Evolutionary conservation across 257 asterid genomes (phyloP), one percentile per base, ranked within the genome.

Genomic region (Voacanga thouarsii): DNA sequence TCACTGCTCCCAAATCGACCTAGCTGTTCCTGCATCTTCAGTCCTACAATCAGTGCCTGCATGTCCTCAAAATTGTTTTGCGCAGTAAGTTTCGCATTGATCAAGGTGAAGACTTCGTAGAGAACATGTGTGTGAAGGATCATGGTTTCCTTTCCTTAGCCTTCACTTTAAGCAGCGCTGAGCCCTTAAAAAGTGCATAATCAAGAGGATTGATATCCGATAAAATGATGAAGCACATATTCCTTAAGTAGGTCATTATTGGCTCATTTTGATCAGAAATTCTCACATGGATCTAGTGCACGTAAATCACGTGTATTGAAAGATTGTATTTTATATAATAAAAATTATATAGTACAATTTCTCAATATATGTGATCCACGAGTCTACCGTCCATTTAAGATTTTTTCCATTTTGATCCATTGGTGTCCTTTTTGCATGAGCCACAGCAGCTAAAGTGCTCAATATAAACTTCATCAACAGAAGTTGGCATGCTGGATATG

Each of bases 401-500:
- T n/a, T n/a, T n/a, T n/a, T n/a, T n/a, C n/a, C n/a, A n/a, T n/a
- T n/a, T n/a, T n/a, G n/a, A n/a, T n/a, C n/a, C 61, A 33, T 79
- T 0, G 79, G 77, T 19, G 75, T 74, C 71, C 28, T 60, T n/a
- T n/a, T 50, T 49, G 70, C 80, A 82, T 57, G 23, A 82, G 71
- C 43, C 33, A 80, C 37, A 56, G 73, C 74, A 41, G 81, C 78
- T 51, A 83, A 55, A n/a, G 59, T 65, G 1, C 81, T 75, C 2
- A 47, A 7, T 2, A 79, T 45, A 12, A 82, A 75, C 79, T 82
- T 82, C 71, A 75, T 65, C 83, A 83, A 79, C 71, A 82, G 69
- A 60, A 82, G 79, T 70, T 79, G 76, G 37, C 79, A 64, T 12
- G 76, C 78, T 16, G 80, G 83, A 70, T 21, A 75, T 82, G 85